Base-by-base conservation (phyloP, 495 filamentous ascomycete species). In the Tetracladium marchalianum region DNA sequence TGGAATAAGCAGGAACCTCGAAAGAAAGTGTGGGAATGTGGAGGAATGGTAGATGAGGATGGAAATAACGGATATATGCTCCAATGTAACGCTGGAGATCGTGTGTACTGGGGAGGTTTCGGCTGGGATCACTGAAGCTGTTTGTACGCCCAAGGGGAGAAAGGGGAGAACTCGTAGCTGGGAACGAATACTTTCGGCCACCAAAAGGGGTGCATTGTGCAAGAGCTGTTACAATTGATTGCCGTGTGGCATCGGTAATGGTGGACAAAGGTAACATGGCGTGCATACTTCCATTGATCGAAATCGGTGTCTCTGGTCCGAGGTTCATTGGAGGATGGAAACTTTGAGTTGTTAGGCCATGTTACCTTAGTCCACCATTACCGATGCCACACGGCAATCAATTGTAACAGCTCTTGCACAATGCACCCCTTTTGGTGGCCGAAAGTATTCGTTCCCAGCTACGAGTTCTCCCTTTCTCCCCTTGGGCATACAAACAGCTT, bases 1-100 rank as follows among this genome's bases (percentile, higher is more conserved):
- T 82, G 48, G 51, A 76, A 51, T 68, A 77, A 24, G 78, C 74
- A 17, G 82, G 75, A 12, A 82, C 75, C 59, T 95, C 87, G 67
- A 98, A 95, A 32, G 88, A 84, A 40, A 98, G 74, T 19, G 92
- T 95, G 36, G 93, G 84, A 46, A 95, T 77, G 65, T 97, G 92
- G 47, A 95, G 62, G 62, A 98, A 95, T 16, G 93, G 93, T 34
- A 93, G 63, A 62, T 98, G 92, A 2, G 93, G 92, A 58, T 96
- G 93, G 55, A 94, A 95, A 60, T 90, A 94, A 54, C 82, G 81
- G 51, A 98, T 82, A 68, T 97, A 98, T 42, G 90, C 84, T 35
- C 79, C 78, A 47, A 97, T 84, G 61, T 86, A 97, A 53, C 92
- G 85, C 60, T 95, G 88, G 48, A 98, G 78, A 60, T 97, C 89